Evolutionary conservation across 2,329 filamentous ascomycete genomes (phyloP), one percentile per base, ranked within the genome.

Genomic region (Epichloe coenophiala): DNA sequence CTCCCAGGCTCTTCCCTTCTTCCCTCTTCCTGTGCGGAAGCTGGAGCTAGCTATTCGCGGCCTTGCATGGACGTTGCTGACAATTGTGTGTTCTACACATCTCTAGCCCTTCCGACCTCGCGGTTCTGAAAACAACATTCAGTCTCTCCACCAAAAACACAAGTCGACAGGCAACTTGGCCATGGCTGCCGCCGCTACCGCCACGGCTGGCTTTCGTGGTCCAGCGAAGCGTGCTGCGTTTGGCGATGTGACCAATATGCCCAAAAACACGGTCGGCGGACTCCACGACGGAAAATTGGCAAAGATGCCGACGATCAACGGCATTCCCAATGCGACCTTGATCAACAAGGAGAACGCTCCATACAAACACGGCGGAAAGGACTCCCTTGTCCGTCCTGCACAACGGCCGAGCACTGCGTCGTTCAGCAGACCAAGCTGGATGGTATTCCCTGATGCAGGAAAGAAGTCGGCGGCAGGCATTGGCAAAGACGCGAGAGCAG

Each of bases 201-300:
- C 57, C 12, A 53, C 55, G 19, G 55, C 53, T 21, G 67, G 66
- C 37, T 58, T 69, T 40, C 67, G 65, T 33, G 66, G 65, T 39
- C 63, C 78, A 51, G 74, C 82, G 50, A 93, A 90, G 71, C 82
- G 89, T 57, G 81, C 83, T 55, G 87, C 81, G 12, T 89, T 94
- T 66, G 86, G 80, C 47, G 89, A 95, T 64, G 77, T 93, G 54
- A 93, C 86, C 72, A 91, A 90, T 61, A 81, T 76, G 44, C 62
- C 73, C 40, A 69, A 70, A 54, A 63, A 65, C 44, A 56, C 57
- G 37, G 60, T 59, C 36, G 53, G 60, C 31, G 58, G 53, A 42
- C 58, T 62, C 27, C 61, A 69, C 47, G 58, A 65, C 33, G 60
- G 55, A 50, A 73, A 73, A 60, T 58, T 55, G 13, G 51, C 57